A percentile compares a stretch with the other conserved stretches of the same genome.
These are phyloP conservation scores for Leccinum pellstonianum DNA, from an alignment of 768 basidiomycete genomes.

Conservation along the genomic window DNA sequence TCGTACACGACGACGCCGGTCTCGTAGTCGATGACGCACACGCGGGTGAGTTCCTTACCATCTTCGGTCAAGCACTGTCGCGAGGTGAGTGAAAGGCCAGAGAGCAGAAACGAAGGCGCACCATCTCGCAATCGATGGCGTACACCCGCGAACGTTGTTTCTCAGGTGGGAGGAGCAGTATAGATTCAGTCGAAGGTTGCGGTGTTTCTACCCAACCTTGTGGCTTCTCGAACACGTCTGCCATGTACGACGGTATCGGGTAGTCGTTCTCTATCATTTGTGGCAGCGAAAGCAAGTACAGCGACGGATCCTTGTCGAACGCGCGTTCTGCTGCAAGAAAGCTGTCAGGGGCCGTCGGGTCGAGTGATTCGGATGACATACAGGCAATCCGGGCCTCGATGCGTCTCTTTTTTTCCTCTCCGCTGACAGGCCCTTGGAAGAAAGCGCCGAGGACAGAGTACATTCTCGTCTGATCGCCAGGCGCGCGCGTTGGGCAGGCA, in stretches of 20 bases:
- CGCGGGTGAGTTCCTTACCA: slow-evolving; percentile 84
- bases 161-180: slow-evolving; percentile 32
- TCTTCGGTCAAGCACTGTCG: slow-evolving; percentile 82
- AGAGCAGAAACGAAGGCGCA: slow-evolving; percentile 32
- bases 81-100: not conserved
- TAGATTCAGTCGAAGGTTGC: slow-evolving; percentile 34
- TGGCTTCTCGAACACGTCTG: slow-evolving; percentile 62
- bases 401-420: slow-evolving; percentile 75
- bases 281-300: slow-evolving; percentile 72
- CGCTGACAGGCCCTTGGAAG: slow-evolving; percentile 76
- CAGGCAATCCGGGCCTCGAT: slow-evolving; percentile 43
- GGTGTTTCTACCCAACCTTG: slow-evolving; percentile 85
- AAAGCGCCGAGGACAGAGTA: slow-evolving; percentile 83
- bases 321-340: slow-evolving; percentile 50
- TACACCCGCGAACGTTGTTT: slow-evolving; percentile 54
- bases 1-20: slow-evolving; percentile 79
- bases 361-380: slow-evolving; percentile 12
- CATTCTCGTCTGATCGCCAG: slow-evolving; percentile 83
- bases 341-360: slow-evolving; percentile 6
- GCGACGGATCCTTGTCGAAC: slow-evolving; percentile 61
- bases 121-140: slow-evolving; percentile 98
- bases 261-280: slow-evolving; percentile 97
- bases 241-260: slow-evolving; percentile 82
- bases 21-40: slow-evolving; percentile 78
- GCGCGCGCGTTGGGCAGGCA: slow-evolving; percentile 90